A percentile compares a stretch with the other conserved stretches of the same genome.
These are phyloP conservation scores for Boechera retrofracta DNA, from an alignment of 345 rosid genomes.

Conservation along the genomic window DNA sequence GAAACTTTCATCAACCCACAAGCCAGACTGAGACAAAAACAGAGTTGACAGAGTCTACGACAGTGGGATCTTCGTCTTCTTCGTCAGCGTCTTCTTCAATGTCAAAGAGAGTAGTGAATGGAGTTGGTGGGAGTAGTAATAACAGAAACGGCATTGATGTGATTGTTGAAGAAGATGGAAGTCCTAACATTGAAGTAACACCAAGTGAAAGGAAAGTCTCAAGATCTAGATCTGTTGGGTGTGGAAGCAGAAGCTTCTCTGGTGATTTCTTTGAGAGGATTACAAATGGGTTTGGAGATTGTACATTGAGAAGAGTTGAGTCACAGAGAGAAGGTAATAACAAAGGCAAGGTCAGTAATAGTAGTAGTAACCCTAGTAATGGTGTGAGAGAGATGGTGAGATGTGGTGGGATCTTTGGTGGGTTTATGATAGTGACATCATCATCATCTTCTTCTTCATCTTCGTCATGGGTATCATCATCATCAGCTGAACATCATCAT, in stretches of 20 bases:
- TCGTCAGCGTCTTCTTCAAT: conserved; percentile 50
- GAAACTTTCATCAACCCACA: conserved; percentile 34
- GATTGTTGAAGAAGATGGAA: conserved; percentile 64
- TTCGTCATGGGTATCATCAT: conserved; percentile 60
- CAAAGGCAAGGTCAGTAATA: conserved; percentile 41
- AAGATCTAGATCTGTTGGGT: conserved; percentile 99
- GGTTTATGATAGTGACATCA: conserved; percentile 75
- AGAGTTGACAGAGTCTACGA: conserved; percentile 18
- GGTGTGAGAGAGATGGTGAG: conserved; percentile 75
- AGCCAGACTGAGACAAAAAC: conserved; percentile 17
- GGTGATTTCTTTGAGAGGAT: conserved; percentile 97
- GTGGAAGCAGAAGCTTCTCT: conserved; percentile 97
- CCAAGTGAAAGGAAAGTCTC: conserved; percentile 80
- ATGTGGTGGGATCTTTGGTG: conserved; percentile 96
- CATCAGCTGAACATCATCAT: conserved; percentile 63
- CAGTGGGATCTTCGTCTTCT: conserved; percentile 39
- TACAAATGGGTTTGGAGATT: conserved; percentile 97
- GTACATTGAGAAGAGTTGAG: conserved; percentile 91
- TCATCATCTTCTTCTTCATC: conserved; percentile 79
- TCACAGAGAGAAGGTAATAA: conserved; percentile 88
- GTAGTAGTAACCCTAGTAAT: conserved; percentile 9
- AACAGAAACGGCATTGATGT: conserved; percentile 46
- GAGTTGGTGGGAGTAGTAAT: conserved; percentile 23
- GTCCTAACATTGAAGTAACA: conserved; percentile 53
- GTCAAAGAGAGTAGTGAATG: conserved; percentile 49